These are phyloP conservation scores for Aegilops umbellulata DNA, from an alignment of 176 grass and related monocot species.

Conservation along the genomic window DNA sequence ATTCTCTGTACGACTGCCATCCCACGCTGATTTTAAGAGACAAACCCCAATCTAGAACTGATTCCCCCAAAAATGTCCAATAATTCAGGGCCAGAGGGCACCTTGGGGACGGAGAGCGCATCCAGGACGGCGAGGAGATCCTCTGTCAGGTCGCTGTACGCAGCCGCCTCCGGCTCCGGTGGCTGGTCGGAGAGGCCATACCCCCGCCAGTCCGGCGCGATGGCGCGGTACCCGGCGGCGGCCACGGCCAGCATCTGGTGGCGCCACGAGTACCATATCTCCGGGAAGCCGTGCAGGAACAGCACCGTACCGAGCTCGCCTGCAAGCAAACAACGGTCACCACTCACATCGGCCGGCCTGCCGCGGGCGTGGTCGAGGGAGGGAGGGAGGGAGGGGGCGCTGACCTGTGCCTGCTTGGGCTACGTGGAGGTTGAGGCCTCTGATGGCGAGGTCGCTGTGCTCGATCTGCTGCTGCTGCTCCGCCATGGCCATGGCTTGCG, in stretches of 20 bases:
- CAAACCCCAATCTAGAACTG: too few species aligned
- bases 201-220: conserved; percentile 48
- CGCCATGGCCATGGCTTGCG: conserved; percentile 21
- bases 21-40: background rate
- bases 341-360: background rate
- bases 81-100: background rate
- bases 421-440: conserved; percentile 46
- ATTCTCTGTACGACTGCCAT: too few species aligned
- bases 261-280: conserved; percentile 64
- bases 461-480: conserved; percentile 25
- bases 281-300: conserved; percentile 49
- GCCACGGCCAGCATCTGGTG: conserved; percentile 49
- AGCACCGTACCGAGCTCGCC: conserved; percentile 27
- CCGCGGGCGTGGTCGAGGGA: background rate
- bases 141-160: conserved; percentile 10
- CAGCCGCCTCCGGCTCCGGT: conserved; percentile 16
- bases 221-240: conserved; percentile 37
- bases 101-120: conserved; percentile 31
- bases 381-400: background rate
- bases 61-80: too few species aligned
- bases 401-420: conserved; percentile 41
- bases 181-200: conserved; percentile 44
- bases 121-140: conserved; percentile 48
- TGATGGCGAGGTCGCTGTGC: conserved; percentile 27
- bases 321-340: background rate